A percentile compares a stretch with the other conserved stretches of the same genome.
These are phyloP conservation scores for Xylaria hypoxylon DNA, from an alignment of 2,329 filamentous ascomycete species.

Conservation along the genomic window DNA sequence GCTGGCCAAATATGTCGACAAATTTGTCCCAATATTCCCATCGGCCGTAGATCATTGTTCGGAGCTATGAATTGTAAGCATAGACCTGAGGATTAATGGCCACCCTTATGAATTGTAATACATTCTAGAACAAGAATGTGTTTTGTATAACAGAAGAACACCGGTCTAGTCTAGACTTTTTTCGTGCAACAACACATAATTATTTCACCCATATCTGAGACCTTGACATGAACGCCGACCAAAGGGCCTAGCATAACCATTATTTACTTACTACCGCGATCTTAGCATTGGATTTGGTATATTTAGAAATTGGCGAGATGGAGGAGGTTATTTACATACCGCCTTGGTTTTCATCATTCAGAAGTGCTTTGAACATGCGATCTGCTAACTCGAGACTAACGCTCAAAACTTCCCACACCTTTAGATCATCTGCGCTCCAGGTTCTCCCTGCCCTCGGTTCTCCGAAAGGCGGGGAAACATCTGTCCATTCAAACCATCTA, in stretches of 20 bases:
- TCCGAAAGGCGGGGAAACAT: neutral
- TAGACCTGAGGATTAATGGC: too few relatives aligned
- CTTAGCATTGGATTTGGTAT: too few relatives aligned
- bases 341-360: neutral
- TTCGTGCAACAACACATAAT: too few relatives aligned
- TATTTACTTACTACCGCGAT: too few relatives aligned
- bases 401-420: conserved; percentile 6
- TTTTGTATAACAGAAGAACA: too few relatives aligned
- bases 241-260: too few relatives aligned
- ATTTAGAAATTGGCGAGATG: too few relatives aligned
- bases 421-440: conserved; percentile 13
- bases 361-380: neutral
- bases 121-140: too few relatives aligned
- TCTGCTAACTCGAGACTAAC: conserved; percentile 7
- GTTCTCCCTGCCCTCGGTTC: neutral
- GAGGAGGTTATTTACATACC: neutral
- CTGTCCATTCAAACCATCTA: conserved; percentile 11
- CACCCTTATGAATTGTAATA: too few relatives aligned
- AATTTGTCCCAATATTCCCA: conserved; percentile 9
- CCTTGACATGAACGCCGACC: too few relatives aligned
- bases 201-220: too few relatives aligned
- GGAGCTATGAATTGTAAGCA: conserved; percentile 1
- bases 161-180: too few relatives aligned
- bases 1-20: neutral
- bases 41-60: conserved; percentile 4